A percentile compares a stretch with the other conserved stretches of the same genome.
These are phyloP conservation scores for Aurinia saxatilis DNA, from an alignment of 345 rosid species.

Conservation along the genomic window DNA sequence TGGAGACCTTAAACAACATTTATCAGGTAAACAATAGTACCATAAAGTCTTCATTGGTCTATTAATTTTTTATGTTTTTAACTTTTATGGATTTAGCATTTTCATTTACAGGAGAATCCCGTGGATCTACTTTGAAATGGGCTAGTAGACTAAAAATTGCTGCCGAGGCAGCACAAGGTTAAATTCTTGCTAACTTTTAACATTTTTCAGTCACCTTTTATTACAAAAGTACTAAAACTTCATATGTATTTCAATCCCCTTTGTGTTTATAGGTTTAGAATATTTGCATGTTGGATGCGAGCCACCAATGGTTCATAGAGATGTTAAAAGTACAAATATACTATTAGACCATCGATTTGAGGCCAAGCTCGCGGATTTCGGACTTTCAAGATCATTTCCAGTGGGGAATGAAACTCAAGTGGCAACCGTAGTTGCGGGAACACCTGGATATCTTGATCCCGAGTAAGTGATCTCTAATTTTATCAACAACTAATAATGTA, in stretches of 20 bases:
- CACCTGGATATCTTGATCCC: conserved; percentile 42
- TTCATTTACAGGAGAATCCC: conserved; percentile 2
- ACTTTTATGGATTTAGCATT: not conserved
- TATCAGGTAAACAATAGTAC: conserved; percentile 17
- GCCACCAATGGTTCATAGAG: conserved; percentile 40
- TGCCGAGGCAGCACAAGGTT: conserved; percentile 21
- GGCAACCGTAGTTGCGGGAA: conserved; percentile 20
- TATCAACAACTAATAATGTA: not conserved
- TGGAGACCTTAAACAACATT: conserved; percentile 24
- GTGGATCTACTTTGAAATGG: conserved; percentile 14
- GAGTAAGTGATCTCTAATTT: conserved; percentile 23
- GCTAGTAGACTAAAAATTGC: conserved; percentile 19
- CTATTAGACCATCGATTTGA: conserved; percentile 31
- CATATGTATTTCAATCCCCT: too few relatives aligned
- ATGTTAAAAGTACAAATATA: conserved; percentile 42
- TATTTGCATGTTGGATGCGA: conserved; percentile 42
- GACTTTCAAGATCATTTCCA: conserved; percentile 32
- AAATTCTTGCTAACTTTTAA: not conserved
- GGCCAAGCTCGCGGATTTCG: conserved; percentile 43
- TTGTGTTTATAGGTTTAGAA: conserved; percentile 24
- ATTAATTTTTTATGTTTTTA: not conserved
- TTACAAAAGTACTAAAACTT: not conserved
- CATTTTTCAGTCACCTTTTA: not conserved
- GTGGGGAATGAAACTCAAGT: conserved; percentile 26
- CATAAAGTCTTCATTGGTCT: not conserved